Conservation (phyloP, 2,329 filamentous ascomycete genomes). For the Didymella exigua region DNA sequence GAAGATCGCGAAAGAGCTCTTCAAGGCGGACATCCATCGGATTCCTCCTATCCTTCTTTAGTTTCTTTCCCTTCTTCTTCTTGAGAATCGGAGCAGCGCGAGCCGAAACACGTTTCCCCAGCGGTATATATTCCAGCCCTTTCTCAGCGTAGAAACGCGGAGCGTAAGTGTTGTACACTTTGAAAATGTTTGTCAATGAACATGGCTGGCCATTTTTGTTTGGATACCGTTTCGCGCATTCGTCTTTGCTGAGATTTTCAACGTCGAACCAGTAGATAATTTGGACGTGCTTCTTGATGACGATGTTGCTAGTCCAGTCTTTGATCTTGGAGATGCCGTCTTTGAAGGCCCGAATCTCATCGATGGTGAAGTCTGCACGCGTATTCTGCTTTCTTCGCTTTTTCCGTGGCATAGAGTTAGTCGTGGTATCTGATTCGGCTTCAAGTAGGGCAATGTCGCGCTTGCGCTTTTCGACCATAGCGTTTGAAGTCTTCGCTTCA, state of each 20-base stretch:
- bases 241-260: not conserved
- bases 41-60: not conserved
- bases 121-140: not conserved
- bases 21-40: not conserved
- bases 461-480: not conserved
- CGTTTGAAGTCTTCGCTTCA: not conserved
- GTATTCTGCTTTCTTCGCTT: not conserved
- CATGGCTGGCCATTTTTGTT: not conserved
- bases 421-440: not conserved
- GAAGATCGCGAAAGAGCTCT: not conserved
- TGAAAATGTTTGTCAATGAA: not conserved
- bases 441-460: not conserved
- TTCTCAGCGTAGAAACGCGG: slow-evolving; percentile 5
- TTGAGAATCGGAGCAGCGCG: not conserved
- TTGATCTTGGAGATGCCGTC: not conserved
- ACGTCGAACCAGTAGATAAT: slow-evolving; percentile 2
- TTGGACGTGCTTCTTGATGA: not conserved
- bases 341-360: not conserved
- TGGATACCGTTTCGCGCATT: not conserved
- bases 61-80: not conserved
- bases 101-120: not conserved
- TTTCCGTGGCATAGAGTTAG: no score
- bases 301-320: not conserved
- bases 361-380: not conserved
- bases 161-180: not conserved